Conservation (phyloP, 805 yeast genomes). For the Metschnikowia koreensis region DNA sequence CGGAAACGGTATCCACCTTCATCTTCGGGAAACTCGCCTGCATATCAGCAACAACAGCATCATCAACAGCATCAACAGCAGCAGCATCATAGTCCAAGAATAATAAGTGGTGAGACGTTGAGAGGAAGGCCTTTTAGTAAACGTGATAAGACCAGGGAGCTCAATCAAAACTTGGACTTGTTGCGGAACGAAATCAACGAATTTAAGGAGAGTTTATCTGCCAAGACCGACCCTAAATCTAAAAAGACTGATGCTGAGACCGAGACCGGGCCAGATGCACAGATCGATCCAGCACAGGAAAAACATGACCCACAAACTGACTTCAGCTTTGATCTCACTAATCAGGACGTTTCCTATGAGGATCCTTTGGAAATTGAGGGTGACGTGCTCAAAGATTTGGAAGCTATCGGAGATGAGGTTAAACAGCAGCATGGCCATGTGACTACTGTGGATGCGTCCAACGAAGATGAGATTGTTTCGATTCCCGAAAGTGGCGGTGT, state of each 20-base stretch:
- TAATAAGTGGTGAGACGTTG: not conserved
- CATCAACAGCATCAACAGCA: no score
- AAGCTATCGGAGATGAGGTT: not conserved
- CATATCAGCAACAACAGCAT: no score
- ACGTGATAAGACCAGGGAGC: conserved; percentile 32
- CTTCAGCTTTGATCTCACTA: conserved; percentile 39
- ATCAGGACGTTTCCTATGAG: conserved; percentile 40
- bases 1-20: not conserved
- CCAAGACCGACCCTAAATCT: conserved; percentile 4
- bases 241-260: not conserved
- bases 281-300: not conserved
- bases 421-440: not conserved
- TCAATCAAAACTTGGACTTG: conserved; percentile 41
- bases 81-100: not conserved
- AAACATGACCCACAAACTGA: conserved; percentile 17
- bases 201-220: conserved; percentile 41
- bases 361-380: conserved; percentile 38
- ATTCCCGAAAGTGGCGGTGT: not conserved
- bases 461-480: conserved; percentile 2
- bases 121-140: conserved; percentile 2
- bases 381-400: conserved; percentile 27
- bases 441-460: not conserved
- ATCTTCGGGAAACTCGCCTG: no score
- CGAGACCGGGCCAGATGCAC: not conserved
- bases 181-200: conserved; percentile 44